Evolutionary conservation across 78 protist species (phyloP), one percentile per base, ranked within the genome.

Genomic region (Parvularia atlantis): DNA sequence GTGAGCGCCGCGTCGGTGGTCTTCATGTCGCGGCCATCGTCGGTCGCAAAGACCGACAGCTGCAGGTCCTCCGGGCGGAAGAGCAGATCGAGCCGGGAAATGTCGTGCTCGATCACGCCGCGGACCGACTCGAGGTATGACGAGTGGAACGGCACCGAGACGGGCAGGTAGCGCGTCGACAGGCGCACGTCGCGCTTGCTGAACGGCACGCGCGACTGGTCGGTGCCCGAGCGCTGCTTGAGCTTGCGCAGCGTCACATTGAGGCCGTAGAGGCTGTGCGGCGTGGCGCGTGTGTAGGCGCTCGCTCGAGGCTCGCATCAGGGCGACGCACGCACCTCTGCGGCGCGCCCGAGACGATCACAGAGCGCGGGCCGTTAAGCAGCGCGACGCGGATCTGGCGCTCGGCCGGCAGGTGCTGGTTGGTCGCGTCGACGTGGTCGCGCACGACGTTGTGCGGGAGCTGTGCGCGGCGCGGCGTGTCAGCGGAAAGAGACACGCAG

Each of bases 91-190:
- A 44, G 1, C 2, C 37, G 64, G 6, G 6, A 16, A 43, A 37
- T 9, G 11, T 35, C 69, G 31, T 4, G 33, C 31, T 9, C 63
- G 35, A 44, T 1, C 61, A 14, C 13, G 17, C 36, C 46, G 62
- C 14, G 74, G 0, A 39, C n/a, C 26, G 7, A 2, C 68, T 19
- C 30, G n/a, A 71, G 1, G 69, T 66, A 6, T 9, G 53, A 66
- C 20, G 76, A 53, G 67, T 83, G 87, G 62, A 77, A 83, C 7
- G 87, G 83, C 6, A 26, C 87, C 4, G 82, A 36, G 48, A 78
- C 72, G 31, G 40, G 63, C 33, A 83, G 82, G 50, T 75, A 83
- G 22, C 14, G 5, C 20, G 71, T 33, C 13, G 62, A 0, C n/a
- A 64, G 48, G 26, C n/a, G 16, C 35, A 13, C 52, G 71, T 76